Conservation (phyloP, 176 grass and related monocot species). For the Neostapfia colusana region DNA sequence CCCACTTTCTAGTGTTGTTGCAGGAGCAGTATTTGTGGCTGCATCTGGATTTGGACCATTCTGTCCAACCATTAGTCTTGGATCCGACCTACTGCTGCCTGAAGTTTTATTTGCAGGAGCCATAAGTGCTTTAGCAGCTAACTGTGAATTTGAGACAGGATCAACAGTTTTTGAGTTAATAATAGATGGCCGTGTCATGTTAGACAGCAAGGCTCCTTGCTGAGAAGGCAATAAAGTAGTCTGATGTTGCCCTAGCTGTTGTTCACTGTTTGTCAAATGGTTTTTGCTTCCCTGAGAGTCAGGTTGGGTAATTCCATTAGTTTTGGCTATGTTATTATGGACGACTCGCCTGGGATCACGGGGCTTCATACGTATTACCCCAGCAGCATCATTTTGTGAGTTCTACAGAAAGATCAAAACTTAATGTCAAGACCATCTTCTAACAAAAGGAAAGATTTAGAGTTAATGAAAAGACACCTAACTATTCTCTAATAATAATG, state of each 20-base stretch:
- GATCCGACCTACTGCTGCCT: conserved; percentile 36
- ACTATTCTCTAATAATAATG: neutral
- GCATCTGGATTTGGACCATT: conserved; percentile 43
- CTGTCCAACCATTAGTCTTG: conserved; percentile 31
- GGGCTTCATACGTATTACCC: conserved; percentile 76
- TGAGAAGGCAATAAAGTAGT: conserved; percentile 36
- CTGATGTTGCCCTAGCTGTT: conserved; percentile 37
- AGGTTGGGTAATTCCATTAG: conserved; percentile 42
- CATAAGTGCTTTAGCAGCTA: conserved; percentile 45
- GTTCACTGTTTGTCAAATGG: conserved; percentile 30
- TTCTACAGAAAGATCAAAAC: conserved; percentile 37
- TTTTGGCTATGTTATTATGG: conserved; percentile 55
- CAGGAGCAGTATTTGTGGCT: conserved; percentile 28
- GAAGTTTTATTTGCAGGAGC: conserved; percentile 29
- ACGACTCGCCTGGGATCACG: conserved; percentile 86
- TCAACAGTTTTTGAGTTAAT: conserved; percentile 35
- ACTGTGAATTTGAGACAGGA: conserved; percentile 60
- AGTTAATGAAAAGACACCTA: neutral
- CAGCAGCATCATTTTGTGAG: conserved; percentile 50
- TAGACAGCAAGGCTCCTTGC: conserved; percentile 18
- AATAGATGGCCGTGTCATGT: neutral
- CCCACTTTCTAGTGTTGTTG: conserved; percentile 16
- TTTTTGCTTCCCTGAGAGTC: conserved; percentile 51
- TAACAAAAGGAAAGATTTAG: conserved; percentile 21
- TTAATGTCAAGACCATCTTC: conserved; percentile 23